Evolutionary conservation across 176 grass and related monocot species (phyloP).

Genomic region (Oryza australiensis): DNA sequence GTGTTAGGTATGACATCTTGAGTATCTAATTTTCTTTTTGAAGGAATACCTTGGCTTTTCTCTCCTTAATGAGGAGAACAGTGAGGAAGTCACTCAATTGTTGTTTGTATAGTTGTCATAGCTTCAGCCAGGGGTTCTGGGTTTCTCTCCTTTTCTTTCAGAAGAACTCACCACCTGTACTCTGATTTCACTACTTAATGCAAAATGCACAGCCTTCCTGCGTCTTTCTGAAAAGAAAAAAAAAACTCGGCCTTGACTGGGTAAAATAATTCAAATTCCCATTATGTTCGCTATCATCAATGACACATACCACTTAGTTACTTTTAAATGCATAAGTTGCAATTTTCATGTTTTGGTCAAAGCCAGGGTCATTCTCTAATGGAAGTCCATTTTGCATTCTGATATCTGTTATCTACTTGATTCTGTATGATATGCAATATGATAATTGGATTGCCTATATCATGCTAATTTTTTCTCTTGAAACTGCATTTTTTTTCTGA

Average conservation of each 20-base stretch:
- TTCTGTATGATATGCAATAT: conserved; percentile 4
- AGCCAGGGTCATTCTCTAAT: neutral
- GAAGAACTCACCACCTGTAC: too few relatives aligned
- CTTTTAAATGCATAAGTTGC: neutral
- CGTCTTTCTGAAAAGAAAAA: too few relatives aligned
- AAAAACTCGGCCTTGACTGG: neutral
- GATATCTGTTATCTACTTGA: neutral
- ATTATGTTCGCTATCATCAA: neutral
- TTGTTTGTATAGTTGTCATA: too few relatives aligned
- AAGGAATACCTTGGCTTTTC: too few relatives aligned
- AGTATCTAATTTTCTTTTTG: too few relatives aligned
- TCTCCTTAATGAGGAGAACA: too few relatives aligned
- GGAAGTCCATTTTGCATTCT: neutral
- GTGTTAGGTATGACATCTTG: too few relatives aligned
- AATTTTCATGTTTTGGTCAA: neutral
- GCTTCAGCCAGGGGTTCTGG: too few relatives aligned
- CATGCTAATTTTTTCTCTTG: conserved; percentile 18
- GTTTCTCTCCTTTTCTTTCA: too few relatives aligned
- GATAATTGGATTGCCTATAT: neutral
- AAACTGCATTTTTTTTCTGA: conserved; percentile 10
- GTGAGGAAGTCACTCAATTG: too few relatives aligned
- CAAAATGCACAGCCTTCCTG: too few relatives aligned
- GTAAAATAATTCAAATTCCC: neutral
- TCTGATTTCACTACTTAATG: too few relatives aligned
- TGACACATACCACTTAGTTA: neutral